Evolutionary conservation across 805 yeast genomes (phyloP), one percentile per base, ranked within the genome.

Genomic region (Tetrapisispora phaffii): DNA sequence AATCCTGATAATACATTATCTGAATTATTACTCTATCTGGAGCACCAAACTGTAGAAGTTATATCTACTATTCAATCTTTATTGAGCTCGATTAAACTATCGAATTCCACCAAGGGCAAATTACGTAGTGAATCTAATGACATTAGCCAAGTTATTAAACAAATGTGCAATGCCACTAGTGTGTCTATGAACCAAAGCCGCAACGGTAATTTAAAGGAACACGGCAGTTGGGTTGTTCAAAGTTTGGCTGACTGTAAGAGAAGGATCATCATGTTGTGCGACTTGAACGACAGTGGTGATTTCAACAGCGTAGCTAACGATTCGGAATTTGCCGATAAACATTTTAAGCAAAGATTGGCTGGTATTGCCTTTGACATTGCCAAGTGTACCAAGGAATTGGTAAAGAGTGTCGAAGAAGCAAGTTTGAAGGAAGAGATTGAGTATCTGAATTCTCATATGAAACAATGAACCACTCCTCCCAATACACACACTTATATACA

Each of bases 291-390:
- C 7, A 69, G 68, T 37, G 64, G 60, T 20, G 41, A 42, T n/a
- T 44, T 55, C 9, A 64, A 51, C 21, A 61, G 60, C 23, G 64
- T 67, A 16, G 56, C 57, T 20, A 63, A 65, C 37, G 85, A 80
- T 51, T 66, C 57, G 31, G 86, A 81, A 44, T 80, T 75, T 59
- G 96, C 96, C 2, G 95, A 87, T 60, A 83, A 85, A 63, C 84
- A 84, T 54, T 82, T 88, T 69, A 86, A 86, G 65, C 97, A 90
- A 65, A 77, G 97, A 57, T 76, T 90, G 52, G 97, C 97, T 0
- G 97, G 97, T 3, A 83, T 89, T 53, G 90, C 96, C 24, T 90
- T 88, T 68, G 97, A 90, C 62, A 85, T 90, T 67, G 97, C 97
- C 20, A 87, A 90, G 65, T 83, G 95, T 63, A 90, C 97, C 4